A percentile compares a stretch with the other conserved stretches of the same genome.
Conservation (phyloP, 169 alveolate genomes). For the Plasmodium gonderi region DNA sequence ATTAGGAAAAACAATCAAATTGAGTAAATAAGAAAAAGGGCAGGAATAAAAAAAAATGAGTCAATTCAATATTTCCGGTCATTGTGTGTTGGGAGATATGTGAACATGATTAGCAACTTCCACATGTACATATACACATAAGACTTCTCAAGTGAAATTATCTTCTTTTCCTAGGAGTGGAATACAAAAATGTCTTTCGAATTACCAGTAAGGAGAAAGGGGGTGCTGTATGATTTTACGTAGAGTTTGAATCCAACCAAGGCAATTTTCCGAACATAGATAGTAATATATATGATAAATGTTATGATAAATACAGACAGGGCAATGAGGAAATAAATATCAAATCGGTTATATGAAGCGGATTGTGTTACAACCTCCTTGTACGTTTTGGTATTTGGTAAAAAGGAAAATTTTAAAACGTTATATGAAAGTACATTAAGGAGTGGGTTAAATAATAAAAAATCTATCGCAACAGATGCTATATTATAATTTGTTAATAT, state of each 20-base stretch:
- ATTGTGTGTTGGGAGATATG: no score
- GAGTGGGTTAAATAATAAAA: constrained; percentile 75
- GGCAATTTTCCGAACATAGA: neutral
- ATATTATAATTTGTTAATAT: constrained; percentile 77
- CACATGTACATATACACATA: neutral
- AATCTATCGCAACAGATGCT: constrained; percentile 78
- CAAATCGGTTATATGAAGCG: constrained; percentile 14
- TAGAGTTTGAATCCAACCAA: constrained; percentile 55
- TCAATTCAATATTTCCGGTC: neutral
- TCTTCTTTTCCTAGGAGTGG: neutral
- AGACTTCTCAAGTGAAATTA: no score
- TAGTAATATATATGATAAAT: constrained; percentile 21
- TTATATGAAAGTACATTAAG: constrained; percentile 76
- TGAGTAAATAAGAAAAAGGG: neutral
- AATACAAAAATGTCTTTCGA: neutral
- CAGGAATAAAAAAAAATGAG: neutral
- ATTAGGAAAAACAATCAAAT: neutral
- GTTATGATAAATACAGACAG: constrained; percentile 10
- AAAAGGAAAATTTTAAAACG: constrained; percentile 73
- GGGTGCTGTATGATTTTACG: constrained; percentile 6
- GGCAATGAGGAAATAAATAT: constrained; percentile 17
- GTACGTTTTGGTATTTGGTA: constrained; percentile 58
- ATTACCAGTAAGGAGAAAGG: constrained; percentile 50
- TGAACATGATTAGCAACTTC: no score
- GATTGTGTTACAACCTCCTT: constrained; percentile 53